phyloP scores from a whole-genome alignment of 208 protist genomes.

The Angomonas ambiguus region DNA sequence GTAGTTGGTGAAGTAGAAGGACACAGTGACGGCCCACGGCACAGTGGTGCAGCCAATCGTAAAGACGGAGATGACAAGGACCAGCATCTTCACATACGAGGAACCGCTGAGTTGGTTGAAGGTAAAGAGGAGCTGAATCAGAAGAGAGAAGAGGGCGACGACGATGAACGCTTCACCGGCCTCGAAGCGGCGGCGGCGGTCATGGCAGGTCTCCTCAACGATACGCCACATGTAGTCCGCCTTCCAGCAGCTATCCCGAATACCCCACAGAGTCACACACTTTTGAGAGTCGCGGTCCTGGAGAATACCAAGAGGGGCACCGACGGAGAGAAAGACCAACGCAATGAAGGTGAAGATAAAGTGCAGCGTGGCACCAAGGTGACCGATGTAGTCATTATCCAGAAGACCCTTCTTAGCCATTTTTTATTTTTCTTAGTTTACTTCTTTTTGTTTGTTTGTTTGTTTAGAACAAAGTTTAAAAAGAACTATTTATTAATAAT shows the following conservation, averaged over 20 bases:
- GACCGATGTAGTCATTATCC: constrained; percentile 36
- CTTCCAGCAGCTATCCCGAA: constrained; percentile 33
- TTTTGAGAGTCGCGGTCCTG: constrained; percentile 12
- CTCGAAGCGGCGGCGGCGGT: constrained; percentile 35
- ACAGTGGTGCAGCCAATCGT: constrained; percentile 35
- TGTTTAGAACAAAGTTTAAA: constrained; percentile 2
- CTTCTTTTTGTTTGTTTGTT: constrained; percentile 2
- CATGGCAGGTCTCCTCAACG: constrained; percentile 34
- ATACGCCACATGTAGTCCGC: constrained; percentile 41
- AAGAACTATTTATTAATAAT: neutral
- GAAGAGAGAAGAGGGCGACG: constrained; percentile 37
- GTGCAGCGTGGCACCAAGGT: constrained; percentile 48
- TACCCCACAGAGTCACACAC: constrained; percentile 64
- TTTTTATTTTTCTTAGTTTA: neutral
- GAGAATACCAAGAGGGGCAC: constrained; percentile 44
- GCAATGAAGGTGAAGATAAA: constrained; percentile 39
- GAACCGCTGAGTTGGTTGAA: constrained; percentile 31
- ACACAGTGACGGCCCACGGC: constrained; percentile 43
- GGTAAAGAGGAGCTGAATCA: constrained; percentile 22
- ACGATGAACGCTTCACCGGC: constrained; percentile 54
- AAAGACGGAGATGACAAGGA: constrained; percentile 31
- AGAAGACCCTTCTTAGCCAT: constrained; percentile 35
- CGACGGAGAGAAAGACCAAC: constrained; percentile 33
- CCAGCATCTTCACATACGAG: constrained; percentile 29
- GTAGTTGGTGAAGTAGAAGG: constrained; percentile 52